These are phyloP conservation scores for Schizopora paradoxa DNA, from an alignment of 1,284 basidiomycete genomes.

Conservation along the genomic window DNA sequence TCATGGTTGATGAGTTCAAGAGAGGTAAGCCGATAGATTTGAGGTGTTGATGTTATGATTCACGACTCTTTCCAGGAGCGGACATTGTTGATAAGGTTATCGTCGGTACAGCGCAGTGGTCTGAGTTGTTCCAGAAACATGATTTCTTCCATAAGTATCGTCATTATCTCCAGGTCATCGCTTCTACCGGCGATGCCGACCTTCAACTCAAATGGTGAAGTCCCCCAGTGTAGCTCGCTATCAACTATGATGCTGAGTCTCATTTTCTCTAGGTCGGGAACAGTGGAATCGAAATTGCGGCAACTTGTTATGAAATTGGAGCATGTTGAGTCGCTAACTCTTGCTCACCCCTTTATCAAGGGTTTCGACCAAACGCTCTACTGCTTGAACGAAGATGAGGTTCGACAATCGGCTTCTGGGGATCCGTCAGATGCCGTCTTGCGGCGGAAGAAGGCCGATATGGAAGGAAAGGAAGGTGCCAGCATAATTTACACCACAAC, in stretches of 20 bases:
- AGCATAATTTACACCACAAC: slow-evolving; percentile 87
- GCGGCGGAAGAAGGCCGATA: slow-evolving; percentile 76
- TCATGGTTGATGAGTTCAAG: slow-evolving; percentile 96
- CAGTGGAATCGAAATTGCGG: slow-evolving; percentile 95
- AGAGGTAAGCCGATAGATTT: slow-evolving; percentile 50
- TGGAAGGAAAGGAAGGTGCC: slow-evolving; percentile 70
- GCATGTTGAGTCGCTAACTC: slow-evolving; percentile 84
- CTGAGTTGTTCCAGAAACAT: slow-evolving; percentile 87
- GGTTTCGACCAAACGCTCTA: slow-evolving; percentile 87
- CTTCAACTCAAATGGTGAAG: slow-evolving; percentile 91
- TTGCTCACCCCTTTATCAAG: slow-evolving; percentile 94
- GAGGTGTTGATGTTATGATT: slow-evolving; percentile 8
- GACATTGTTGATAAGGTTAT: slow-evolving; percentile 93
- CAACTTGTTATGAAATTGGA: slow-evolving; percentile 98
- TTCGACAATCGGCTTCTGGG: slow-evolving; percentile 85
- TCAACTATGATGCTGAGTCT: slow-evolving; percentile 11
- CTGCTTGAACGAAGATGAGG: slow-evolving; percentile 84
- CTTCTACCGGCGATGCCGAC: slow-evolving; percentile 79
- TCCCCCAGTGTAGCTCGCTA: slow-evolving; percentile 9
- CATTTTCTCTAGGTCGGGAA: slow-evolving; percentile 64
- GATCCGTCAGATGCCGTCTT: slow-evolving; percentile 71
- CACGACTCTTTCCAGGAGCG: slow-evolving; percentile 49
- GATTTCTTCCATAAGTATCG: slow-evolving; percentile 98
- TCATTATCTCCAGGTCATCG: slow-evolving; percentile 98
- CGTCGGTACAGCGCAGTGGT: slow-evolving; percentile 82